A percentile compares a stretch with the other conserved stretches of the same genome.
Evolutionary conservation across 2,329 filamentous ascomycete species (phyloP).

Genomic region (Orbilia blumenaviensis): DNA sequence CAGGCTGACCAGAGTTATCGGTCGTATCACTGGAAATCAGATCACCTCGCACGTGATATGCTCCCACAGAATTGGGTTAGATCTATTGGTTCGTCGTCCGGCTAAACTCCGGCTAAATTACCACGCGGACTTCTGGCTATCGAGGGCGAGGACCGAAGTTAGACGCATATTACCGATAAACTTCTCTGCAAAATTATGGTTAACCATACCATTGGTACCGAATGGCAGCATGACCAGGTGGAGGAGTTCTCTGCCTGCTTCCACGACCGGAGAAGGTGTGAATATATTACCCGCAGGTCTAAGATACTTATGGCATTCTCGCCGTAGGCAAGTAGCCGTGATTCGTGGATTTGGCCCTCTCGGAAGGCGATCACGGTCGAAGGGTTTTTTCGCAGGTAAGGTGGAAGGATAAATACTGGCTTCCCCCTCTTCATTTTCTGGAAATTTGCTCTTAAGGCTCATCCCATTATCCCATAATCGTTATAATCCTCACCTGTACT

Average conservation of each 20-base stretch:
- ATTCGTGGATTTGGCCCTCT: conserved; percentile 28
- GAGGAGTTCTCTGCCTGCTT: conserved; percentile 41
- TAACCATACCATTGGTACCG: conserved; percentile 41
- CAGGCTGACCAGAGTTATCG: neutral
- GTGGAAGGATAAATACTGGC: conserved; percentile 48
- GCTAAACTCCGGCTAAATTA: conserved; percentile 53
- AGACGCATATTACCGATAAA: conserved; percentile 49
- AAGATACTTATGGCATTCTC: conserved; percentile 11
- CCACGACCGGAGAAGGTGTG: conserved; percentile 25
- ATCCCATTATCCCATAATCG: neutral
- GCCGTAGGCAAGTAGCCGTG: conserved; percentile 28
- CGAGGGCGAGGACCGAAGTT: conserved; percentile 44
- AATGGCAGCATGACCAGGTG: conserved; percentile 21
- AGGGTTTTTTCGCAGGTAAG: conserved; percentile 18
- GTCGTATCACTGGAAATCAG: no score
- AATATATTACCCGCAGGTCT: conserved; percentile 32
- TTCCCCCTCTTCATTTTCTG: conserved; percentile 18
- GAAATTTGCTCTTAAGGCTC: conserved; percentile 2
- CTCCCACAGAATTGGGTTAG: neutral
- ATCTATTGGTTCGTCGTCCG: conserved; percentile 3
- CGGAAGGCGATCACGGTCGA: conserved; percentile 40
- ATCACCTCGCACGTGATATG: neutral
- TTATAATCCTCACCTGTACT: neutral
- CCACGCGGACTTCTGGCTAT: conserved; percentile 28
- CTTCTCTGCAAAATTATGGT: conserved; percentile 51